Conservation (phyloP, 495 filamentous ascomycete species). For the Hypoxylon fragiforme region DNA sequence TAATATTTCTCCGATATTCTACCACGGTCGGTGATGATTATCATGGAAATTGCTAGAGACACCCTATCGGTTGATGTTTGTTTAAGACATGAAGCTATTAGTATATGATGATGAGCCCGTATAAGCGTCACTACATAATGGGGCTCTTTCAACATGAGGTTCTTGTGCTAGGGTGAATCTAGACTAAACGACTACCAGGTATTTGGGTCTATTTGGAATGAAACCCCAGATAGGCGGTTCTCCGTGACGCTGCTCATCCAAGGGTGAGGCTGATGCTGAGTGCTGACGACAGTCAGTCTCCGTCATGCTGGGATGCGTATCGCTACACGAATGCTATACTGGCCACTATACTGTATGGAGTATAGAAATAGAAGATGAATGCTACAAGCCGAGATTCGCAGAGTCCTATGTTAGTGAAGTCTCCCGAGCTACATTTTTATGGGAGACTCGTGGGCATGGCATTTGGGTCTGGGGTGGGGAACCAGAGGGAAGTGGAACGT, state of each 20-base stretch:
- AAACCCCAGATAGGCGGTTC: slow-evolving; percentile 6
- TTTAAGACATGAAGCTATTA: slow-evolving; percentile 20
- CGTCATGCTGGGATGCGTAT: slow-evolving; percentile 7
- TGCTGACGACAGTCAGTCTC: slow-evolving; percentile 29
- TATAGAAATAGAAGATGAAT: slow-evolving; percentile 21
- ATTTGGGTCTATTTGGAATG: slow-evolving; percentile 8
- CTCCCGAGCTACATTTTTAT: not conserved
- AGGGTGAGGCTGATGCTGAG: slow-evolving; percentile 27
- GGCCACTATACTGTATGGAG: not conserved
- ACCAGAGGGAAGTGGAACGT: too few relatives aligned
- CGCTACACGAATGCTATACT: slow-evolving; percentile 5
- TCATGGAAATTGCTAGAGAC: slow-evolving; percentile 18
- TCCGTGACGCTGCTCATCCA: slow-evolving; percentile 14
- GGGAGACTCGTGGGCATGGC: slow-evolving; percentile 3
- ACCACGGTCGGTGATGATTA: slow-evolving; percentile 3
- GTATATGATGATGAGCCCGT: slow-evolving; percentile 16
- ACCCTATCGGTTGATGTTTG: slow-evolving; percentile 2
- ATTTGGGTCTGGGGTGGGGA: too few relatives aligned
- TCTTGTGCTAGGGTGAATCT: slow-evolving; percentile 8
- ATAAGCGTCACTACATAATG: not conserved
- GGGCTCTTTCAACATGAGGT: not conserved
- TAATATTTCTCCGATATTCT: slow-evolving; percentile 14
- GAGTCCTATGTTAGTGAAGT: slow-evolving; percentile 1
- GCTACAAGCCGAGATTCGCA: not conserved
- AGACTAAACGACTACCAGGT: slow-evolving; percentile 7